These are phyloP conservation scores for Pleurotus tuber-regium DNA, from an alignment of 768 basidiomycete genomes.

Conservation along the genomic window DNA sequence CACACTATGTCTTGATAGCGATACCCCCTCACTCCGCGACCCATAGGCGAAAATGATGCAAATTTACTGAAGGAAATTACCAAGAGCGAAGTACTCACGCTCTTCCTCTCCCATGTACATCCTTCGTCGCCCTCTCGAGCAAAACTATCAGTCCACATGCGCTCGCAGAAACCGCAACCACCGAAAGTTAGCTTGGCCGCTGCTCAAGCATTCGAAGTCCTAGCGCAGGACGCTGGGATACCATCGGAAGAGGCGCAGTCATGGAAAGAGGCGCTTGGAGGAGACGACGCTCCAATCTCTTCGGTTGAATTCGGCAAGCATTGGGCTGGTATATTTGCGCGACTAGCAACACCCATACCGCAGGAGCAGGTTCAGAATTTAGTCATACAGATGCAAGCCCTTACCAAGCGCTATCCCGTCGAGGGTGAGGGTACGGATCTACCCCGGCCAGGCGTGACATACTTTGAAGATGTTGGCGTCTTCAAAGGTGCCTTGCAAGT, in stretches of 20 bases:
- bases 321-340: constrained; percentile 50
- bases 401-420: constrained; percentile 57
- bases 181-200: constrained; percentile 65
- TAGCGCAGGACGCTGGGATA: constrained; percentile 48
- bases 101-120: constrained; percentile 72
- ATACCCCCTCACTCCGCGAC: constrained; percentile 8
- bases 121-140: constrained; percentile 64
- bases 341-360: constrained; percentile 8
- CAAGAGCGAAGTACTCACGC: constrained; percentile 68
- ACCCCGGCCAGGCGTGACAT: constrained; percentile 46
- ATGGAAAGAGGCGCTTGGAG: constrained; percentile 51
- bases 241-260: constrained; percentile 42
- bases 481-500: constrained; percentile 63
- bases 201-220: constrained; percentile 55
- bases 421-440: constrained; percentile 48
- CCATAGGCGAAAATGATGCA: constrained; percentile 79
- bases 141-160: constrained; percentile 83
- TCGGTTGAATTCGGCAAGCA: constrained; percentile 60
- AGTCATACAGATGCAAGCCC: constrained; percentile 49
- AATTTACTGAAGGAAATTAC: constrained; percentile 58
- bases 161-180: constrained; percentile 61
- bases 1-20: constrained; percentile 5
- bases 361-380: constrained; percentile 43
- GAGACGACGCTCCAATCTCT: constrained; percentile 50
- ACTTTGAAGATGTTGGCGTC: constrained; percentile 59